phyloP scores from a whole-genome alignment of 2,329 filamentous ascomycete genomes.

The Metarhizium sp. region DNA sequence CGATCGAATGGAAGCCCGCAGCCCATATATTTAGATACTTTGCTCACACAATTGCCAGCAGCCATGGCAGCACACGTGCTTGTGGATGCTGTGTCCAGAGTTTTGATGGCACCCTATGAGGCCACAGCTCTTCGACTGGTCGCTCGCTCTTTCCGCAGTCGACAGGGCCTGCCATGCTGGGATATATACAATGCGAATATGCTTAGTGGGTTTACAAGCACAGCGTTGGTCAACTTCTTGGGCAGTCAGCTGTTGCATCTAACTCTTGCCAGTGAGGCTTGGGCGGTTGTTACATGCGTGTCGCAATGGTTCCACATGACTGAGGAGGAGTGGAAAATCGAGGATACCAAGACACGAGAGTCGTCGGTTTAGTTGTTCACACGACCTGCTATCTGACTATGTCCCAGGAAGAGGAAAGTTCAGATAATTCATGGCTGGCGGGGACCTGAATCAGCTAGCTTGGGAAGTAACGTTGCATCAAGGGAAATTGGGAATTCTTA shows the following conservation, averaged over 20 bases:
- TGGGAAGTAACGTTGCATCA: background rate
- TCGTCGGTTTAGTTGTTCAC: background rate
- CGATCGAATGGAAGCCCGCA: slow-evolving; percentile 13
- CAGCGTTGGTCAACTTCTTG: slow-evolving; percentile 34
- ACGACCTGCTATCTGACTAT: background rate
- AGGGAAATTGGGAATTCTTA: background rate
- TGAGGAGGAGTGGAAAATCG: slow-evolving; percentile 33
- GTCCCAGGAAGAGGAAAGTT: background rate
- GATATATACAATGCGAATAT: slow-evolving; percentile 30
- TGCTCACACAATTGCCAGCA: slow-evolving; percentile 41
- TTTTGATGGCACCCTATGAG: slow-evolving; percentile 38
- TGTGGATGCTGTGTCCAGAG: slow-evolving; percentile 30
- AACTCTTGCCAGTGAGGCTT: slow-evolving; percentile 33
- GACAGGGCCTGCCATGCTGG: slow-evolving; percentile 25
- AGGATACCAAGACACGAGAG: slow-evolving; percentile 13
- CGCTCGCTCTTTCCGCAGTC: slow-evolving; percentile 31
- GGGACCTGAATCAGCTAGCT: background rate
- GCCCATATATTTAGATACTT: slow-evolving; percentile 35
- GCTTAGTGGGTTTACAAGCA: slow-evolving; percentile 27
- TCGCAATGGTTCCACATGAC: slow-evolving; percentile 30
- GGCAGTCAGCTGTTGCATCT: slow-evolving; percentile 36
- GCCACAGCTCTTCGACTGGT: slow-evolving; percentile 34
- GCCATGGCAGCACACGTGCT: slow-evolving; percentile 38
- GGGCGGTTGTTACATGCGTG: slow-evolving; percentile 30
- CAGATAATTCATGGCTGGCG: background rate